Conservation (phyloP, 306 rosid genomes). For the Betula pendula region DNA sequence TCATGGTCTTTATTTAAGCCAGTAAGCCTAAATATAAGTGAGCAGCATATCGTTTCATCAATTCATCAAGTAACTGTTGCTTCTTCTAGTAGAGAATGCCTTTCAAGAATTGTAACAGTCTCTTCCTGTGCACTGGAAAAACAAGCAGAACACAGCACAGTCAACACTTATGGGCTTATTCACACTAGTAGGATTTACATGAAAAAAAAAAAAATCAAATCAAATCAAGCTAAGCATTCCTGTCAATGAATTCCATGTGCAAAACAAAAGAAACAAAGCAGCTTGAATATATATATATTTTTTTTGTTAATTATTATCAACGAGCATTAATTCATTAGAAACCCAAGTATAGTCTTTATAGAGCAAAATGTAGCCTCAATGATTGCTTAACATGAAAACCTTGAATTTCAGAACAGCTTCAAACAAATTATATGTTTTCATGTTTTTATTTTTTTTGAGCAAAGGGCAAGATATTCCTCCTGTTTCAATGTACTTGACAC, state of each 20-base stretch:
- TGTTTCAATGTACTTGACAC: background rate
- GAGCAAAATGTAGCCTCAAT: background rate
- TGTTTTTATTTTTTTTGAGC: background rate
- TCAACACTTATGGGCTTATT: conserved; percentile 13
- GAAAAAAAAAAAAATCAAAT: background rate
- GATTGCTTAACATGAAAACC: background rate
- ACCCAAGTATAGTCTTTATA: background rate
- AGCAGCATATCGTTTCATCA: conserved; percentile 15
- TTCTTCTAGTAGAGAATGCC: conserved; percentile 50
- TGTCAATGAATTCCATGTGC: background rate
- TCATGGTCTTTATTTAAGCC: background rate
- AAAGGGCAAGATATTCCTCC: background rate
- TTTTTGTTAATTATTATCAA: background rate
- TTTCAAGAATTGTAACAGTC: conserved; percentile 61
- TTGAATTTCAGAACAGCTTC: background rate
- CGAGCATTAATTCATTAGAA: background rate
- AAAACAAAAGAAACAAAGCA: background rate
- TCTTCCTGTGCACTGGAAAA: conserved; percentile 69
- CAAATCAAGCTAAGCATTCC: background rate
- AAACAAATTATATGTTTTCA: background rate
- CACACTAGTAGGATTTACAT: background rate
- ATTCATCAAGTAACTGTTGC: conserved; percentile 32
- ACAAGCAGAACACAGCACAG: conserved; percentile 21
- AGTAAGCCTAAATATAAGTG: conserved; percentile 2
- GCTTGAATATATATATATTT: background rate